phyloP scores from a whole-genome alignment of 306 rosid genomes.

The Pueraria montana region DNA sequence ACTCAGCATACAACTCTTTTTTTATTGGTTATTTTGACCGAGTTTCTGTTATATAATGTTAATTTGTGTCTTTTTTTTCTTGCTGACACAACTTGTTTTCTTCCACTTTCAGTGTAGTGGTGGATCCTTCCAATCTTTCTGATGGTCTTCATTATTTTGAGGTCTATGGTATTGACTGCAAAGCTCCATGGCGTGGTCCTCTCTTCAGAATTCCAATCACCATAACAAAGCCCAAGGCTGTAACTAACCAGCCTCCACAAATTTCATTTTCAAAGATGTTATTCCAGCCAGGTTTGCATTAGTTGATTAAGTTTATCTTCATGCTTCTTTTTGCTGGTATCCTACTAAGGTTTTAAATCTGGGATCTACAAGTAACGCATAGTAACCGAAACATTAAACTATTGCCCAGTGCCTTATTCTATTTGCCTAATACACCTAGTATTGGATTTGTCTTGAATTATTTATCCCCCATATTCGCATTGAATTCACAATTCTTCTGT shows the following conservation, averaged over 20 bases:
- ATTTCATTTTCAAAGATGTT: slow-evolving; percentile 76
- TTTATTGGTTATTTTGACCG: slow-evolving; percentile 10
- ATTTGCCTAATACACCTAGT: slow-evolving; percentile 10
- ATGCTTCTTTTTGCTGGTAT: slow-evolving; percentile 42
- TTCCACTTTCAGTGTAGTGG: slow-evolving; percentile 74
- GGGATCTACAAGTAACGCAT: slow-evolving; percentile 3
- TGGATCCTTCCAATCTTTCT: slow-evolving; percentile 82
- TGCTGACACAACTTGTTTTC: slow-evolving; percentile 35
- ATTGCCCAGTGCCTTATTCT: neutral
- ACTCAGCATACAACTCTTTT: neutral
- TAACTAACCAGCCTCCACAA: slow-evolving; percentile 68
- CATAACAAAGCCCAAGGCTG: slow-evolving; percentile 79
- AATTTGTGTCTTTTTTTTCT: slow-evolving; percentile 23
- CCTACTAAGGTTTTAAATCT: slow-evolving; percentile 27
- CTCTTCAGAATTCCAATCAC: slow-evolving; percentile 93
- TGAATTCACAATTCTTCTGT: slow-evolving; percentile 29
- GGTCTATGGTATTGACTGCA: slow-evolving; percentile 88
- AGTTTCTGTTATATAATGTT: slow-evolving; percentile 34
- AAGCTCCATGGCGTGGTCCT: slow-evolving; percentile 99
- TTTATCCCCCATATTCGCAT: slow-evolving; percentile 9
- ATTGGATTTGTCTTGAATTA: slow-evolving; percentile 31
- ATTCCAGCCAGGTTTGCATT: slow-evolving; percentile 80
- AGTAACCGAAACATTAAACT: slow-evolving; percentile 36
- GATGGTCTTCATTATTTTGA: slow-evolving; percentile 94
- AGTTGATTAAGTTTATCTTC: slow-evolving; percentile 37